Evolutionary conservation across 1,284 basidiomycete genomes (phyloP), one percentile per base, ranked within the genome.

Genomic region (Violaceomyces palustris): DNA sequence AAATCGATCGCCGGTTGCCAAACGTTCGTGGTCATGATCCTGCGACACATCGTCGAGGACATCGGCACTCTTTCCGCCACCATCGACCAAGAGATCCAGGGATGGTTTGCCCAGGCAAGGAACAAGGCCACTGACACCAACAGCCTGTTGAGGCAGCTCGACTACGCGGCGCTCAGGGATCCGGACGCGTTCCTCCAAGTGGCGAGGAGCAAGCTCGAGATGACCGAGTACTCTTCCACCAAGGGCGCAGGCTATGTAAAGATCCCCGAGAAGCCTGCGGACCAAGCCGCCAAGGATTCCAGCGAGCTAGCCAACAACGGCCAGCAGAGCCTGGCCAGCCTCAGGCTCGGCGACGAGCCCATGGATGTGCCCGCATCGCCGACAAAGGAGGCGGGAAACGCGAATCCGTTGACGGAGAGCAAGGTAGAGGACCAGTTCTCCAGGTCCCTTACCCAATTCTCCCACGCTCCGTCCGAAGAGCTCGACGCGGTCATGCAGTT

Each of bases 1-100:
- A 50, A 50, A 30, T 43, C 48, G 8, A 41, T 62, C 7, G 45
- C 50, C 14, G 52, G 85, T 22, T 86, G 85, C 56, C 87, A 90
- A 45, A 83, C 87, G 0, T 87, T 91, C 71, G 81, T 90, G 35
- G 83, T 85, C 17, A 87, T 88, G 66, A 85, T 97, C 45, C 77
- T 96, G 15, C 86, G 94, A 3, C 93, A 98, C 72, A 77, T 89
- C 41, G 82, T 93, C 40, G 94, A 99, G 74, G 86, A 91, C 57
- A 68, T 78, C 4, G 69, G 75, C 6, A 81, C 81, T 1, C 73
- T 97, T 24, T 80, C 82, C 42, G 77, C 78, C 6, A 80, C 87
- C 50, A 92, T 98, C 83, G 80, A 81, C 19, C 83, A 86, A 50
- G 87, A 91, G 61, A 79, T 97, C 9, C 67, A 72, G 28, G 36